Conservation (phyloP, 1,139 yeast species). For the Taphrina communis region DNA sequence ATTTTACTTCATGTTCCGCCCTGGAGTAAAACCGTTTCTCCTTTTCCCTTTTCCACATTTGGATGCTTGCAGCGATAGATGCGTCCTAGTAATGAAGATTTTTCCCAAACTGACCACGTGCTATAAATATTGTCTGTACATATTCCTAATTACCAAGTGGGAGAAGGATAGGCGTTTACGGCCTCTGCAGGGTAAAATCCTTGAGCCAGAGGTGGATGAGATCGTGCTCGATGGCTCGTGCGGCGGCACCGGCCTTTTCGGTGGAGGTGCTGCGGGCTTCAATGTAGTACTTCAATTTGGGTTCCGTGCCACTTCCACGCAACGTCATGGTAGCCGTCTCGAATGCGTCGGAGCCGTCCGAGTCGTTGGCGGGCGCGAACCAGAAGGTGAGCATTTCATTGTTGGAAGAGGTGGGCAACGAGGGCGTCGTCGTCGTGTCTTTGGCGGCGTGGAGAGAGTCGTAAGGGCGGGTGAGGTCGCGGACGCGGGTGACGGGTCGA, state of each 20-base stretch:
- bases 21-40: neutral
- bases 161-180: neutral
- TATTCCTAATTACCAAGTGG: too few relatives aligned
- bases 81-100: constrained; percentile 4
- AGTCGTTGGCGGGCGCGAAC: constrained; percentile 48
- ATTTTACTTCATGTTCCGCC: neutral
- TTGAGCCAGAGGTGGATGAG: constrained; percentile 11
- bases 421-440: constrained; percentile 59
- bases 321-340: constrained; percentile 71
- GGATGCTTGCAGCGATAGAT: constrained; percentile 10
- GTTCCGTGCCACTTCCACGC: constrained; percentile 96
- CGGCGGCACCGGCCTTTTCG: constrained; percentile 10
- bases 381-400: constrained; percentile 87
- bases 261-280: constrained; percentile 53
- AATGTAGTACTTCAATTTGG: constrained; percentile 87
- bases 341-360: constrained; percentile 10
- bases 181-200: constrained; percentile 13
- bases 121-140: too few relatives aligned
- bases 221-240: constrained; percentile 18
- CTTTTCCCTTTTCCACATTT: neutral
- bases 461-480: constrained; percentile 83
- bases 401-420: constrained; percentile 68
- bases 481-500: constrained; percentile 67
- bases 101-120: too few relatives aligned
- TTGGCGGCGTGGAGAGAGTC: constrained; percentile 64